A percentile compares a stretch with the other conserved stretches of the same genome.
Evolutionary conservation across 1,284 basidiomycete species (phyloP).

Genomic region (Apiotrichum sp.): DNA sequence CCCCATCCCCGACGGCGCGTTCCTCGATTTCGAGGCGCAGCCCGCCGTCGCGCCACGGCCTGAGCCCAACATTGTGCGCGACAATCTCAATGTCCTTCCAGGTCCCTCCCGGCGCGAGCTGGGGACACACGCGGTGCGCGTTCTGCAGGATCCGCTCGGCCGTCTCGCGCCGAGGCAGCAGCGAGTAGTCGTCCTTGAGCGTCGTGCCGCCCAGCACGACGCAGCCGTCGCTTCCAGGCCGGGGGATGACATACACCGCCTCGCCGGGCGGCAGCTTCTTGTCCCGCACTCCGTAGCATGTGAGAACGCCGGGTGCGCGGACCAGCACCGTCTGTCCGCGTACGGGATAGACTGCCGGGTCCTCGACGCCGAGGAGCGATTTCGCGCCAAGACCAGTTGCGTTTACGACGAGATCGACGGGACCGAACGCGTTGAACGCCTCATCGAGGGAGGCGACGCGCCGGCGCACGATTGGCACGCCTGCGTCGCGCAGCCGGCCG

Average conservation of each 20-base stretch:
- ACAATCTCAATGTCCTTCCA: slow-evolving; percentile 52
- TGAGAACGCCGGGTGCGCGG: slow-evolving; percentile 54
- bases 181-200: slow-evolving; percentile 33
- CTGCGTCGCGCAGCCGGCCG: slow-evolving; percentile 22
- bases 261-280: slow-evolving; percentile 4
- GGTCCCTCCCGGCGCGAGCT: slow-evolving; percentile 33
- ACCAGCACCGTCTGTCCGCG: slow-evolving; percentile 80
- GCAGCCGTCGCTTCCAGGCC: slow-evolving; percentile 44
- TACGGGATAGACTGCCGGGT: slow-evolving; percentile 65
- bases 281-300: slow-evolving; percentile 19
- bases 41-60: slow-evolving; percentile 64
- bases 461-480: slow-evolving; percentile 36
- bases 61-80: slow-evolving; percentile 61
- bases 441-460: slow-evolving; percentile 43
- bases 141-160: slow-evolving; percentile 45
- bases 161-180: slow-evolving; percentile 28
- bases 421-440: slow-evolving; percentile 29
- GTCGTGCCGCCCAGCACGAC: slow-evolving; percentile 44
- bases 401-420: slow-evolving; percentile 47
- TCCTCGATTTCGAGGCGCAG: slow-evolving; percentile 61
- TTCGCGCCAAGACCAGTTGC: slow-evolving; percentile 56
- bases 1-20: slow-evolving; percentile 33
- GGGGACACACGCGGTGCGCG: slow-evolving; percentile 42
- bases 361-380: slow-evolving; percentile 71
- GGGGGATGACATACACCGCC: slow-evolving; percentile 47